Conservation (phyloP, 2,329 filamentous ascomycete species). For the Lachnellula occidentalis region DNA sequence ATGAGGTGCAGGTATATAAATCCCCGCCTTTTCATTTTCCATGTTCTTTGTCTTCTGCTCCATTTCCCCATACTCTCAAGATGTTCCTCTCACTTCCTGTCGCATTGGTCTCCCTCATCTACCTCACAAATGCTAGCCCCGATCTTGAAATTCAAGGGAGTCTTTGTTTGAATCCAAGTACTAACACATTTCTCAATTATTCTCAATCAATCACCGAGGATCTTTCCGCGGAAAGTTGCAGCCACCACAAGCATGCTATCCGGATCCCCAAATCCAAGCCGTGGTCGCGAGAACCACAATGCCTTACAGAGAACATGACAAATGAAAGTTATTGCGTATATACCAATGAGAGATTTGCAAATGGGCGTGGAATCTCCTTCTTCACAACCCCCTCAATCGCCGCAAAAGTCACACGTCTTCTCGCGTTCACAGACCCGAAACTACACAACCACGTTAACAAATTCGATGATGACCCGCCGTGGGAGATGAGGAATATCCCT, state of each 20-base stretch:
- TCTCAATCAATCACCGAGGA: not conserved
- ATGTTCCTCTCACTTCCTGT: not conserved
- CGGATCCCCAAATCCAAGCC: slow-evolving; percentile 2
- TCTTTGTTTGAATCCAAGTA: not conserved
- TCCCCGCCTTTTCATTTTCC: not conserved
- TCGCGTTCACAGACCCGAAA: slow-evolving; percentile 15
- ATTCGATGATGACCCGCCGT: slow-evolving; percentile 18
- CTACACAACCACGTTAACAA: slow-evolving; percentile 18
- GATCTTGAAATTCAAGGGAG: not conserved
- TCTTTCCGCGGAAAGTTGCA: not conserved
- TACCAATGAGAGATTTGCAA: slow-evolving; percentile 23
- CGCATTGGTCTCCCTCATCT: not conserved
- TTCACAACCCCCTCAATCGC: slow-evolving; percentile 23
- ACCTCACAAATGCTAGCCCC: slow-evolving; percentile 1
- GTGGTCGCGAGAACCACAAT: slow-evolving; percentile 22
- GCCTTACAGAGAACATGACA: slow-evolving; percentile 12
- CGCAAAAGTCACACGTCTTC: slow-evolving; percentile 12
- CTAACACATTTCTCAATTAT: not conserved
- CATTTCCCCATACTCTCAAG: not conserved
- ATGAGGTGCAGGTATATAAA: not conserved
- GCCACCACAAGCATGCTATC: slow-evolving; percentile 1
- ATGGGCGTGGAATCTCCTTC: slow-evolving; percentile 26
- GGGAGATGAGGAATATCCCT: slow-evolving; percentile 20
- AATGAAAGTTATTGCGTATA: slow-evolving; percentile 24
- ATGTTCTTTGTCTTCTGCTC: not conserved